Base-by-base conservation (phyloP, 1,284 basidiomycete genomes). In the Malassezia dermatis region DNA sequence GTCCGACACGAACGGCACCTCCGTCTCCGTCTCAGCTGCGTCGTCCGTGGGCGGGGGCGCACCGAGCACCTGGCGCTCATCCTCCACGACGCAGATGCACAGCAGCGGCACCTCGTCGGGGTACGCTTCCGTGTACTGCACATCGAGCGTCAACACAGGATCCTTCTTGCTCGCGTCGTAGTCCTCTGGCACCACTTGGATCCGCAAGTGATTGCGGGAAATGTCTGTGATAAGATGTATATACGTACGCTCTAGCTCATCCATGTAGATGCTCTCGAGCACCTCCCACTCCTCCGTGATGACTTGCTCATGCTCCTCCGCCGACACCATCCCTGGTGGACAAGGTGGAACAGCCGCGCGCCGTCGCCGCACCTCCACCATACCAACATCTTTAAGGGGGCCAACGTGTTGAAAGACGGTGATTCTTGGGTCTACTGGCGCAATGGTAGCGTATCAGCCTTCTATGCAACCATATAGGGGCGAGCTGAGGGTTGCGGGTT, bases 191-290 rank as follows among this genome's bases (percentile, higher is more conserved):
- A 93, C 88, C 46, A 89, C 84, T 58, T 84, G 82, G 75, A 98
- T 88, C 67, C 83, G 79, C 45, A 96, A 81, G 66, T 86, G 81
- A 63, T 81, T 84, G 69, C 89, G 84, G 58, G 86, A 87, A 71
- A 86, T 74, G 79, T 86, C 93, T 95, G 84, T 64, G 78, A 75
- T 48, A 3, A 78, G 77, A 76, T 17, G 75, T 73, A 67, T 69
- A 65, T 15, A 86, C 88, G 71, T 78, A 93, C 90, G 86, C 73
- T 86, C 83, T 59, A 95, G 80, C 76, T 96, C 91, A 66, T 88
- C 85, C 8, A 90, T 86, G 76, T 93, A 96, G 75, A 96, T 96
- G 21, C 88, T 86, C 78, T 93, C 89, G 64, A 96, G 82, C 66
- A 90, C 89, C 82, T 94, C 89, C 65, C 90, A 83, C 77, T 94